Conservation (phyloP, 2,329 filamentous ascomycete species). For the Laburnicola sp. region DNA sequence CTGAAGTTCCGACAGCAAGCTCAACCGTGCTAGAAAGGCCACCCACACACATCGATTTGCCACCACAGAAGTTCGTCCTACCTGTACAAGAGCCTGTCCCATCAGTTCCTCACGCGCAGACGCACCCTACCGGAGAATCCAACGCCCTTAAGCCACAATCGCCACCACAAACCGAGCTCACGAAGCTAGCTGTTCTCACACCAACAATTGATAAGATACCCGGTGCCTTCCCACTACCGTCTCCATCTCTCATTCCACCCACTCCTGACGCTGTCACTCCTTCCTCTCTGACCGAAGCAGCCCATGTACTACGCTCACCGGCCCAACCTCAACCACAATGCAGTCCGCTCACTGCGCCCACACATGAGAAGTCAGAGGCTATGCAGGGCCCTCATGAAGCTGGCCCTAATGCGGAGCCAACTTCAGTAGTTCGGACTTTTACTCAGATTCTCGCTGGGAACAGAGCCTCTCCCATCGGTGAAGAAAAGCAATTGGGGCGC, state of each 20-base stretch:
- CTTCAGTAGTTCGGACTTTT: slow-evolving; percentile 40
- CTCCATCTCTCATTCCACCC: slow-evolving; percentile 47
- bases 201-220: slow-evolving; percentile 45
- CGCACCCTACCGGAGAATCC: slow-evolving; percentile 27
- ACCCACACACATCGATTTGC: slow-evolving; percentile 1
- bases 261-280: slow-evolving; percentile 46
- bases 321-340: slow-evolving; percentile 19
- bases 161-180: slow-evolving; percentile 22
- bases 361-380: slow-evolving; percentile 39
- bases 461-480: slow-evolving; percentile 65
- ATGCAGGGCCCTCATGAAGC: slow-evolving; percentile 36
- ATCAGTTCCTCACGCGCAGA: slow-evolving; percentile 21
- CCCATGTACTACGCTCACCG: slow-evolving; percentile 27
- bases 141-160: slow-evolving; percentile 29
- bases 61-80: slow-evolving; percentile 1
- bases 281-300: slow-evolving; percentile 20
- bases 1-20: slow-evolving; percentile 5
- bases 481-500: slow-evolving; percentile 61
- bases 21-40: neutral
- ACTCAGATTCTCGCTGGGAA: slow-evolving; percentile 39
- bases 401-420: slow-evolving; percentile 26
- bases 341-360: slow-evolving; percentile 34
- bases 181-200: slow-evolving; percentile 31
- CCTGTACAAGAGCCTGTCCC: slow-evolving; percentile 9
- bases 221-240: slow-evolving; percentile 64